Conservation (phyloP, 1,284 basidiomycete genomes). For the Moesziomyces sp. region DNA sequence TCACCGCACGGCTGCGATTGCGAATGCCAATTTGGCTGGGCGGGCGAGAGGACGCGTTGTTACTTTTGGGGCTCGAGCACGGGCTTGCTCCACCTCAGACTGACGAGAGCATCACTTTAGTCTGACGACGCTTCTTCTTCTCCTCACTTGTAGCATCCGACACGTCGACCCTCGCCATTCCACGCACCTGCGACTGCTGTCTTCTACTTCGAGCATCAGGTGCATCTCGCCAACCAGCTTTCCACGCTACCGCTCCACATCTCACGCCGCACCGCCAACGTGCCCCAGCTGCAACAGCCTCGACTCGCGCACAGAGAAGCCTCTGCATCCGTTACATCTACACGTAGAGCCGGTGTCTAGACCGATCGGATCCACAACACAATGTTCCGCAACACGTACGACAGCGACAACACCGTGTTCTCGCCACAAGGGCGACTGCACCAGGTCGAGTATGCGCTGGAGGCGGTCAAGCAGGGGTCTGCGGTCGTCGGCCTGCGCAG, state of each 20-base stretch:
- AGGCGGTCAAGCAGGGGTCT: slow-evolving; percentile 99
- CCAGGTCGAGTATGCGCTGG: slow-evolving; percentile 98
- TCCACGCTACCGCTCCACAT: too few species aligned
- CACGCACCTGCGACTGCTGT: too few species aligned
- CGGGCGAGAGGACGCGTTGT: slow-evolving; percentile 7
- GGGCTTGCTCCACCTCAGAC: slow-evolving; percentile 7
- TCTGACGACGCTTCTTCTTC: neutral
- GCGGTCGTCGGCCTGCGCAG: slow-evolving; percentile 95
- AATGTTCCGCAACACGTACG: slow-evolving; percentile 66
- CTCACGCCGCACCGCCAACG: too few species aligned
- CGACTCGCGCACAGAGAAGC: too few species aligned
- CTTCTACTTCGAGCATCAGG: too few species aligned
- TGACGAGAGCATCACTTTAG: neutral
- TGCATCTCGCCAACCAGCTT: too few species aligned
- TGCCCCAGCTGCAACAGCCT: too few species aligned
- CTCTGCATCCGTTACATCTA: too few species aligned
- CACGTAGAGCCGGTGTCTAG: too few species aligned
- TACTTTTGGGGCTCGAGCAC: slow-evolving; percentile 7
- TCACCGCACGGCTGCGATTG: slow-evolving; percentile 8
- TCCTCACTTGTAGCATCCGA: neutral
- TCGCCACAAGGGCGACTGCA: slow-evolving; percentile 72
- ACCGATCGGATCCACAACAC: neutral
- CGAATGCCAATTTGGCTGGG: slow-evolving; percentile 2
- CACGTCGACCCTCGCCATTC: neutral
- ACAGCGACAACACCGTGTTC: slow-evolving; percentile 67